Evolutionary conservation across 345 rosid species (phyloP).

Genomic region (Ceriops decandra): DNA sequence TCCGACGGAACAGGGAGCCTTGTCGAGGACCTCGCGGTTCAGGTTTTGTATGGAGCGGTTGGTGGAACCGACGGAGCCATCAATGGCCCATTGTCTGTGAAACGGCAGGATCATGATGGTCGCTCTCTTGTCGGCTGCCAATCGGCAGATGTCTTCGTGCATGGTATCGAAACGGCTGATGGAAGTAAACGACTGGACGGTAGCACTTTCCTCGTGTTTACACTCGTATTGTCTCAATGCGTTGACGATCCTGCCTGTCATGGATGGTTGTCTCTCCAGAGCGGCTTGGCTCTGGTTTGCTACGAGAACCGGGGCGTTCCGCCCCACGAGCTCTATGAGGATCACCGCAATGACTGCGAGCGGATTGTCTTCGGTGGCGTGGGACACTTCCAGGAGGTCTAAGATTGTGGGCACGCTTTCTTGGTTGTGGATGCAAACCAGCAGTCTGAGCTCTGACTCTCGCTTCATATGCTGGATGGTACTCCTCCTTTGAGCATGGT

Average conservation of each 20-base stretch:
- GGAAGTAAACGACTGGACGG: constrained; percentile 9
- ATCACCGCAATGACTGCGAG: background rate
- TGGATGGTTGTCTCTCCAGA: background rate
- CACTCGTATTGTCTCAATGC: constrained; percentile 9
- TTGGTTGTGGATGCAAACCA: constrained; percentile 14
- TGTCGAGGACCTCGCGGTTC: constrained; percentile 6
- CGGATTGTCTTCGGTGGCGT: constrained; percentile 1
- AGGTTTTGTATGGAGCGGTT: background rate
- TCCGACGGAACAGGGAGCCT: constrained; percentile 21
- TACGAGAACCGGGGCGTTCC: background rate
- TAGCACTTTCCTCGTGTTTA: background rate
- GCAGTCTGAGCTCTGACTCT: constrained; percentile 1
- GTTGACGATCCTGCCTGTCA: background rate
- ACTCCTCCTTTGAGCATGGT: background rate
- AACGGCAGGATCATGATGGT: constrained; percentile 12
- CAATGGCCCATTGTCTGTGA: constrained; percentile 13
- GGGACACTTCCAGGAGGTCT: constrained; percentile 5
- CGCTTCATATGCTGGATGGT: constrained; percentile 1
- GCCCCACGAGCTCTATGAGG: constrained; percentile 7
- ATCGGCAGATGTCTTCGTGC: constrained; percentile 9
- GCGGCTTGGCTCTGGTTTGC: background rate
- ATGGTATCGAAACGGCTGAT: constrained; percentile 1
- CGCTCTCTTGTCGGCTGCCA: constrained; percentile 8
- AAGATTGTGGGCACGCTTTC: constrained; percentile 8
- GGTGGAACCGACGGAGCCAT: background rate